phyloP scores from a whole-genome alignment of 2,329 filamentous ascomycete species.

The Exserohilum rostratum region DNA sequence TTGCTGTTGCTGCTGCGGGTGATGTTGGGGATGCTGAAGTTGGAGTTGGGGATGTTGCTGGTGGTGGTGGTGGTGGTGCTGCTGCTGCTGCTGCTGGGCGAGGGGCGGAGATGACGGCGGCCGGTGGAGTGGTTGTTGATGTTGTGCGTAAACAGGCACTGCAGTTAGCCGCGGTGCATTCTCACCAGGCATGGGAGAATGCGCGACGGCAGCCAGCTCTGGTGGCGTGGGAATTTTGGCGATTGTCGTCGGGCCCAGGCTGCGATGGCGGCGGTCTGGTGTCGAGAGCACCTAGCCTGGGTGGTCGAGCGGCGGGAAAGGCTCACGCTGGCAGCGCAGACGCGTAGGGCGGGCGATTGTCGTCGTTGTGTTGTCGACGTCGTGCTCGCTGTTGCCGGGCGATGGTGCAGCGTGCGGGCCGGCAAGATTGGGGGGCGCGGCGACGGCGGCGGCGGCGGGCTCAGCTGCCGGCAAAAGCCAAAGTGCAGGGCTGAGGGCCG shows the following conservation, averaged over 20 bases:
- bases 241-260: constrained; percentile 9
- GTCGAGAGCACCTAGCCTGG: neutral
- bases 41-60: no score
- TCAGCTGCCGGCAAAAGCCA: neutral
- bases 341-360: neutral
- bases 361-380: neutral
- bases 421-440: constrained; percentile 1
- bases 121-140: constrained; percentile 23
- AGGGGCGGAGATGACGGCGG: constrained; percentile 19
- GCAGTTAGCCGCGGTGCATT: constrained; percentile 31
- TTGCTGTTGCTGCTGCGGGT: constrained; percentile 22
- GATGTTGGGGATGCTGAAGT: constrained; percentile 11
- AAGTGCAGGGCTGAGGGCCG: constrained; percentile 6
- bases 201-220: constrained; percentile 32
- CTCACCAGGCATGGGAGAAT: constrained; percentile 26
- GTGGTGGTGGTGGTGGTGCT: neutral
- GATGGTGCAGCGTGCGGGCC: constrained; percentile 10
- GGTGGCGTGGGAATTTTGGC: constrained; percentile 40
- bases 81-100: constrained; percentile 27
- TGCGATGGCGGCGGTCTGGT: neutral
- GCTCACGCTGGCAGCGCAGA: neutral
- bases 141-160: constrained; percentile 17
- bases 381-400: constrained; percentile 1
- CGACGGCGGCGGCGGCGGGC: no score
- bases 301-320: neutral